Conservation (phyloP, 257 asterid genomes). For the Lithospermum erythrorhizon region DNA sequence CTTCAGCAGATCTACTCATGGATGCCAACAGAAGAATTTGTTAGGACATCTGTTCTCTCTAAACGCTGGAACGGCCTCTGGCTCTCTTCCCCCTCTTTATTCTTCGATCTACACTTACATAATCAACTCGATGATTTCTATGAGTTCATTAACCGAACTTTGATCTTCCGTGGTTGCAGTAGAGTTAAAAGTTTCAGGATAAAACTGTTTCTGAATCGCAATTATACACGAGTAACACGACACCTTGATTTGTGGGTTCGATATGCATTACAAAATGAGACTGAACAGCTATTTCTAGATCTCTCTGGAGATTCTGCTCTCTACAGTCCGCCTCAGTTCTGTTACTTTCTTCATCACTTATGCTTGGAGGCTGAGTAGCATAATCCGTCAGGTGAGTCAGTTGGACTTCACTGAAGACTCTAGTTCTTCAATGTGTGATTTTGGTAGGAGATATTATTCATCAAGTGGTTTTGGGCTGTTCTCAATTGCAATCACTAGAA, state of each 20-base stretch:
- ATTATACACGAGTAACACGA: not conserved
- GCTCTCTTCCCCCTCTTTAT: not conserved
- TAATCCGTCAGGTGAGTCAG: not conserved
- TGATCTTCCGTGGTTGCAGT: conserved; percentile 5
- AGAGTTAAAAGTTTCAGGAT: conserved; percentile 4
- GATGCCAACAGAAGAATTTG: conserved; percentile 4
- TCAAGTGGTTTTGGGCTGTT: conserved; percentile 6
- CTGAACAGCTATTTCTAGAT: conserved; percentile 6
- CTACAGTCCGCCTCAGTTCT: not conserved
- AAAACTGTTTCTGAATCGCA: not conserved
- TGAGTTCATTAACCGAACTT: conserved; percentile 4
- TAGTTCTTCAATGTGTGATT: not conserved
- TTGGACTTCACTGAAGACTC: conserved; percentile 9
- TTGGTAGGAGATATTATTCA: not conserved
- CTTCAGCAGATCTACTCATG: conserved; percentile 7
- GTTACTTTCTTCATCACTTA: not conserved
- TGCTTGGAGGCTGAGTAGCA: not conserved
- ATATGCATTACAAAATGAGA: not conserved
- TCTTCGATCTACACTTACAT: not conserved
- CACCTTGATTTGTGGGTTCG: conserved; percentile 9
- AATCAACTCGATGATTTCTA: not conserved
- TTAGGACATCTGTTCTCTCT: conserved; percentile 9
- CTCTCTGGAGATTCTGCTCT: not conserved
- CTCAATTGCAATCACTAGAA: conserved; percentile 3
- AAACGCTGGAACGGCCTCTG: conserved; percentile 9